Base-by-base conservation (phyloP, 2,329 filamentous ascomycete species). In the Penicillium aurantiogriseum region DNA sequence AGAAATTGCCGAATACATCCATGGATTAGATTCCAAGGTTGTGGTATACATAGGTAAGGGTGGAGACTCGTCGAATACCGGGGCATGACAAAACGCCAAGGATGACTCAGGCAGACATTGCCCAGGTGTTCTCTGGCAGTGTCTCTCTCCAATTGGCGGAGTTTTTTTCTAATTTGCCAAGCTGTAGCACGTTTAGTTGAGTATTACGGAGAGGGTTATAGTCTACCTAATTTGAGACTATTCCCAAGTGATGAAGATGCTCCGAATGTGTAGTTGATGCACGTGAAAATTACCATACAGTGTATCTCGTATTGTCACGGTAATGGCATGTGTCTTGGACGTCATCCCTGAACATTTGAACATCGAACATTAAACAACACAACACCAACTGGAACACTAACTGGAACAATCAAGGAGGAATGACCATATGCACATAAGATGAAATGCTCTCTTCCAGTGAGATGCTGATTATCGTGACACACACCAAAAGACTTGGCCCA, bases 1-100 rank as follows among this genome's bases (percentile, higher is more conserved):
- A 46, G n/a, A 23, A 33, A 19, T 3, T 8, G 7, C 29, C 50
- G 31, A 33, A 31, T 5, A 31, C 5, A 33, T 13, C 23, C 23
- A 23, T 23, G 23, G 23, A 23, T 23, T 23, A 23, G 4, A 4
- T 33, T 21, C 21, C 21, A 21, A 6, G 31, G 13, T 5, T 33
- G 31, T 33, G 11, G 31, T 33, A 6, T 21, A 21, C 21, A 21
- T 6, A 33, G 11, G 31, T 33, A 33, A 33, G 11, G 29, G 65
- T 65, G 63, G 64, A 60, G 57, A 61, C 52, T 27, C 44, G 42
- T 46, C 44, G 61, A 67, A 67, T 67, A 67, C 65, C 65, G 65
- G 65, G 65, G 65, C 60, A 63, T 62, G 54, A 67, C 65, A 57
- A 39, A 23, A 57, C 46, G 19, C 56, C 62, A 63, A 59, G 35